Evolutionary conservation across 352 stramenopile species (phyloP).

Genomic region (Globisporangium abappressorium): DNA sequence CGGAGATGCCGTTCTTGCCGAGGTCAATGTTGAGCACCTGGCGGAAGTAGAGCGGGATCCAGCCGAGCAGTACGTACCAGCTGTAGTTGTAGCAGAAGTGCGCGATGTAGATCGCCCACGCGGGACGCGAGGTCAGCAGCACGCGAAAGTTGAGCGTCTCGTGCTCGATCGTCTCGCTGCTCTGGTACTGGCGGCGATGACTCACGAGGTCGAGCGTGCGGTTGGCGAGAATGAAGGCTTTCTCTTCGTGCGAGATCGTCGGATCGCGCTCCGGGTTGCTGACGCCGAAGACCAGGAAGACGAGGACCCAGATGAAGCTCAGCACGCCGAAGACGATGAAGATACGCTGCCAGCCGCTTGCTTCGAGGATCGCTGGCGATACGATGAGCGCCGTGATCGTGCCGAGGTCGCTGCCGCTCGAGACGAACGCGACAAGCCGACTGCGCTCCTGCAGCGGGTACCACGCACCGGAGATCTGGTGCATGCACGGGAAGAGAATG

Average conservation of each 20-base stretch:
- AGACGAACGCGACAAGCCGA: slow-evolving; percentile 73
- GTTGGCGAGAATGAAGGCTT: slow-evolving; percentile 63
- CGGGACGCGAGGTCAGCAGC: slow-evolving; percentile 58
- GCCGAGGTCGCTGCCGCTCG: slow-evolving; percentile 75
- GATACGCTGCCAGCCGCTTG: slow-evolving; percentile 66
- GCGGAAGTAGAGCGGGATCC: slow-evolving; percentile 87
- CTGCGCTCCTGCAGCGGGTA: slow-evolving; percentile 82
- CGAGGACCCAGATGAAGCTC: slow-evolving; percentile 72
- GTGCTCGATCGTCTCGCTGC: slow-evolving; percentile 33
- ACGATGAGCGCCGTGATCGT: slow-evolving; percentile 79
- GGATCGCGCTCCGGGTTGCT: slow-evolving; percentile 67
- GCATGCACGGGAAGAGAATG: slow-evolving; percentile 87
- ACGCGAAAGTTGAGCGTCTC: slow-evolving; percentile 64
- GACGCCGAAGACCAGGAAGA: slow-evolving; percentile 54
- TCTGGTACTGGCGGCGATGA: slow-evolving; percentile 36
- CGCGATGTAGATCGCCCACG: slow-evolving; percentile 83
- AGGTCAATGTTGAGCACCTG: slow-evolving; percentile 77
- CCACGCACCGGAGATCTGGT: slow-evolving; percentile 81
- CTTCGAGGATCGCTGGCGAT: slow-evolving; percentile 65
- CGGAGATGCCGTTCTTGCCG: slow-evolving; percentile 57
- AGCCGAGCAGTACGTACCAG: slow-evolving; percentile 85
- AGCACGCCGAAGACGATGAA: slow-evolving; percentile 75
- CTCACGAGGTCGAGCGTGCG: slow-evolving; percentile 46
- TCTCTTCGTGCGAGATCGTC: slow-evolving; percentile 54
- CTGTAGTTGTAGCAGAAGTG: slow-evolving; percentile 89